Evolutionary conservation across 2,329 filamentous ascomycete genomes (phyloP), one percentile per base, ranked within the genome.

Genomic region (Passalora sequoiae): DNA sequence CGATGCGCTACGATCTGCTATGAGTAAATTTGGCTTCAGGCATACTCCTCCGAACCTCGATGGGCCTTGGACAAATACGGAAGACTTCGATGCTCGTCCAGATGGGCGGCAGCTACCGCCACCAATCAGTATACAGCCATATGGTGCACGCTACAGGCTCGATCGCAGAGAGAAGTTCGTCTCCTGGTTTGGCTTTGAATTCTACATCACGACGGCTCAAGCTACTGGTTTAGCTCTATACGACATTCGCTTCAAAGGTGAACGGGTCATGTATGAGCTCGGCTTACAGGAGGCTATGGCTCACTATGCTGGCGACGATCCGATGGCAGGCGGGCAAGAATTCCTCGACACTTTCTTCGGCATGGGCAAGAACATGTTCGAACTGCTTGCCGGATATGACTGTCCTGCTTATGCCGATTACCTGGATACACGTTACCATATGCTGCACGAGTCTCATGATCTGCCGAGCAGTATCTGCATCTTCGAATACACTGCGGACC

Each of bases 341-440:
- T 62, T 57, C 41, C 39, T 61, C 4, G 58, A 62, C 36, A 46
- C 49, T 1, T 60, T 58, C 51, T 60, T 60, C 40, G 58, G 58
- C 37, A 71, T 77, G 46, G 72, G 72, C 0, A 65, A 69, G 1
- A 70, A 69, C 29, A 66, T 65, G 1, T 73, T 71, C 35, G 66
- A 72, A 42, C 60, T 77, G 0, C 61, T 76, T 1, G 62, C 64
- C 4, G 75, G 74, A 3, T 77, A 71, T 40, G 75, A 79, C 55
- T 79, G 75, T 50, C 76, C 76, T 0, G 58, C 66, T 0, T 71
- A 75, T 38, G 66, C 74, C 1, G 74, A 72, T 0, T 78, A 72
- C 46, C 63, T 76, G 28, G 72, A 76, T 54, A 63, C 64, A 1
- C 65, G 66, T 3, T 73, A 70, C 43, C 65, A 66, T 3, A 61